Conservation (phyloP, 345 rosid species). For the Brassica carinata region DNA sequence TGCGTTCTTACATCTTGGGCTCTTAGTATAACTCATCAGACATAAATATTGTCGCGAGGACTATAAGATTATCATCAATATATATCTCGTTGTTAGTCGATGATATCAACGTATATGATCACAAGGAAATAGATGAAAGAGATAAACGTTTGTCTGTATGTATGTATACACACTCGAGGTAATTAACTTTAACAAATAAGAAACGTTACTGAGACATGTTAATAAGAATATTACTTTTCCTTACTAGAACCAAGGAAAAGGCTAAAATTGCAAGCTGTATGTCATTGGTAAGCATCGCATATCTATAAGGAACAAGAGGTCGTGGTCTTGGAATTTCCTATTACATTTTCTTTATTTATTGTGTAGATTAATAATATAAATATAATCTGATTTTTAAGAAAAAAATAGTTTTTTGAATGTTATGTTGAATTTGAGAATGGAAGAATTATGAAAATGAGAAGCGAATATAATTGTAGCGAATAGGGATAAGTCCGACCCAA, state of each 20-base stretch:
- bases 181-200: neutral
- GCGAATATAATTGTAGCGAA: neutral
- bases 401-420: neutral
- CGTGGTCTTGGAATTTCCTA: slow-evolving; percentile 14
- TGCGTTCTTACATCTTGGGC: neutral
- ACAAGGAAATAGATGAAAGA: neutral
- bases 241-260: neutral
- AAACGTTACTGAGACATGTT: neutral
- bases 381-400: neutral
- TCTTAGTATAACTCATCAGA: neutral
- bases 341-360: neutral
- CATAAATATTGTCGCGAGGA: neutral
- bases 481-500: neutral
- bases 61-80: neutral
- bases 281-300: slow-evolving; percentile 15
- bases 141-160: neutral
- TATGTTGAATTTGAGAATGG: neutral
- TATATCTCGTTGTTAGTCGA: neutral
- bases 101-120: slow-evolving; percentile 1
- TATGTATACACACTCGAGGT: neutral
- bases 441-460: slow-evolving; percentile 6
- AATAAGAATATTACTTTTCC: neutral
- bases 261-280: slow-evolving; percentile 27
- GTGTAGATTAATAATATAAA: neutral
- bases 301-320: neutral